These are phyloP conservation scores for Leccinum disarticulatum DNA, from an alignment of 768 basidiomycete genomes.

Conservation along the genomic window DNA sequence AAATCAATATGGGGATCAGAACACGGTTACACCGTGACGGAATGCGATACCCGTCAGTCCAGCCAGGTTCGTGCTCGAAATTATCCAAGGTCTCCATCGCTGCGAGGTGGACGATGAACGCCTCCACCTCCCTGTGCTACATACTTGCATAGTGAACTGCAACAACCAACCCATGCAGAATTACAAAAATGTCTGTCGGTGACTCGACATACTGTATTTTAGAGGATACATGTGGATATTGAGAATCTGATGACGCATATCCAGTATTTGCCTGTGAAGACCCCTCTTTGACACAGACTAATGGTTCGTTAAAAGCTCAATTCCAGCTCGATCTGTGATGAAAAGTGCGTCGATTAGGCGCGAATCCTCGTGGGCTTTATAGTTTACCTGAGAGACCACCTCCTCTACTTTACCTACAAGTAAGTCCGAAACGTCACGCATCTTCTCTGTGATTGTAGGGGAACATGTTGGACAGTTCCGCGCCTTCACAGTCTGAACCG, in stretches of 20 bases:
- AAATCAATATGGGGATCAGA: not conserved
- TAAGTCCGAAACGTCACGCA: slow-evolving; percentile 14
- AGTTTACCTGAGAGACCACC: slow-evolving; percentile 7
- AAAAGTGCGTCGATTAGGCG: not conserved
- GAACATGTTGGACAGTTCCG: slow-evolving; percentile 1
- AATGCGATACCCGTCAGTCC: slow-evolving; percentile 1
- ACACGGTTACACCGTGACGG: not conserved
- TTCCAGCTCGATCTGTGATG: slow-evolving; percentile 6
- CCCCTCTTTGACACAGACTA: not conserved
- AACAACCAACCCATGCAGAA: too few relatives aligned
- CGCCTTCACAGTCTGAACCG: not conserved
- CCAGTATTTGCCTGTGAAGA: not conserved
- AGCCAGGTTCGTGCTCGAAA: slow-evolving; percentile 9
- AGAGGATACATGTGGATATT: not conserved
- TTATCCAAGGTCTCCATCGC: not conserved
- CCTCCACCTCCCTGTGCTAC: not conserved
- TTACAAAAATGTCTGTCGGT: not conserved
- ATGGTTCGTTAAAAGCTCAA: not conserved
- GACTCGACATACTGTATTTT: not conserved
- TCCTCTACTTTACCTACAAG: slow-evolving; percentile 16
- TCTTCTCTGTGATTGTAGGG: slow-evolving; percentile 1
- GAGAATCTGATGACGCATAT: not conserved
- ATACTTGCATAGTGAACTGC: too few relatives aligned
- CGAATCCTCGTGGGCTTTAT: not conserved
- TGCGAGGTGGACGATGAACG: slow-evolving; percentile 10